Percentiles rank a stretch among this genome's conserved stretches.
Evolutionary conservation across 768 basidiomycete species (phyloP).

Genomic region (Amyloporia xantha): DNA sequence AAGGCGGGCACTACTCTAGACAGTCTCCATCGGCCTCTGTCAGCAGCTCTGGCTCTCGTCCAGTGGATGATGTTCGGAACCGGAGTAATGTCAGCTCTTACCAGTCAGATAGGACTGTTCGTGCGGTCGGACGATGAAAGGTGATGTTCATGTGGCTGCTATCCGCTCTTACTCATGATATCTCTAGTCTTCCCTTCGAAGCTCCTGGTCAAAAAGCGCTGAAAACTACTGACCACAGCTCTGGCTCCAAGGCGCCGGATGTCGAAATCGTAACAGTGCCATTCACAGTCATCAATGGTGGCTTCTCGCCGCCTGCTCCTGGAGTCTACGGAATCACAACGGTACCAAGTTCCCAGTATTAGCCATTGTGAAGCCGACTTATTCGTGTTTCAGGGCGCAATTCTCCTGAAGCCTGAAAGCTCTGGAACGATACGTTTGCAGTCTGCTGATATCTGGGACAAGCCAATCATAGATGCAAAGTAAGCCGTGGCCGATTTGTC

Average conservation of each 20-base stretch:
- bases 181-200: not conserved
- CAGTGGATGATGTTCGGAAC: constrained; percentile 7
- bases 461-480: constrained; percentile 22
- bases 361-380: not conserved
- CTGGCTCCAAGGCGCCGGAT: constrained; percentile 11
- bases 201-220: not conserved
- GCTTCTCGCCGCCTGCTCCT: not conserved
- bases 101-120: constrained; percentile 7
- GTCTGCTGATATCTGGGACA: constrained; percentile 16
- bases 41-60: not conserved
- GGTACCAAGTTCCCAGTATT: not conserved
- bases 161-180: too few species aligned
- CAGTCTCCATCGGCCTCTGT: constrained; percentile 4
- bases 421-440: constrained; percentile 15
- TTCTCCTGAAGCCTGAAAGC: constrained; percentile 10
- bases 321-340: constrained; percentile 6
- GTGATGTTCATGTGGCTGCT: too few species aligned
- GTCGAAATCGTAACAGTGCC: constrained; percentile 9
- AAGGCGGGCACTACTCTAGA: constrained; percentile 9
- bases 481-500: too few species aligned
- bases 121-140: constrained; percentile 10
- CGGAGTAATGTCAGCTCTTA: constrained; percentile 6
- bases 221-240: not conserved
- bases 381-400: constrained; percentile 2
- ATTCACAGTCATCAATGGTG: constrained; percentile 6